Conservation (phyloP, 495 filamentous ascomycete genomes). For the Haplographium delicatum region DNA sequence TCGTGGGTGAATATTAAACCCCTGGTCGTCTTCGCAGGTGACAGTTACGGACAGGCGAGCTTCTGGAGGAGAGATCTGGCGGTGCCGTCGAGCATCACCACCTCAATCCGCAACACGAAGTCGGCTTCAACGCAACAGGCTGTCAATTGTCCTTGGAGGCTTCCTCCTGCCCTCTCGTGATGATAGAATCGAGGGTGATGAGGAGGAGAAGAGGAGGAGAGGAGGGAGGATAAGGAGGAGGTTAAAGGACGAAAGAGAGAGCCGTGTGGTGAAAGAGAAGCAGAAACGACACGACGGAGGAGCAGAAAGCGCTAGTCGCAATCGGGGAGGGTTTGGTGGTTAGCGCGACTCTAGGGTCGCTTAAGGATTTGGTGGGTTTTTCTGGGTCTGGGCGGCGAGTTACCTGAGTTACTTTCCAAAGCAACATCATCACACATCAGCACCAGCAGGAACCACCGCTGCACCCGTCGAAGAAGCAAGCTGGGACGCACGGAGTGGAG, state of each 20-base stretch:
- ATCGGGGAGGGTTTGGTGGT: neutral
- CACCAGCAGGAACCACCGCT: neutral
- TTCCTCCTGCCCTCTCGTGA: constrained; percentile 19
- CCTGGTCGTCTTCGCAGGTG: constrained; percentile 18
- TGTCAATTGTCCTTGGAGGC: constrained; percentile 20
- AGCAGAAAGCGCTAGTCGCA: neutral
- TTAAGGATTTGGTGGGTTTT: neutral
- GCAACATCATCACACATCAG: neutral
- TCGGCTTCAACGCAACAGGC: constrained; percentile 20
- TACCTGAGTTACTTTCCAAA: neutral
- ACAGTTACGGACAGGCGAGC: constrained; percentile 24
- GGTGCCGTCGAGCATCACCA: constrained; percentile 18
- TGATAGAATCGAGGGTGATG: constrained; percentile 17
- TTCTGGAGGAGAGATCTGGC: constrained; percentile 9
- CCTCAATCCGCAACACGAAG: neutral
- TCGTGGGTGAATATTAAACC: constrained; percentile 13
- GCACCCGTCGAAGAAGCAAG: too few species aligned
- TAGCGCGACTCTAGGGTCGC: neutral
- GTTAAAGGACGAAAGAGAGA: constrained; percentile 9
- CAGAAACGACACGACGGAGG: neutral
- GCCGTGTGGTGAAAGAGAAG: neutral
- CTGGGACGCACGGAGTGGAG: too few species aligned
- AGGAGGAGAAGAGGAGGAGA: neutral
- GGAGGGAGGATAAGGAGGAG: constrained; percentile 8
- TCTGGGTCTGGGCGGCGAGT: neutral